Evolutionary conservation across 345 rosid species (phyloP), one percentile per base, ranked within the genome.

Genomic region (Erucastrum elatum): DNA sequence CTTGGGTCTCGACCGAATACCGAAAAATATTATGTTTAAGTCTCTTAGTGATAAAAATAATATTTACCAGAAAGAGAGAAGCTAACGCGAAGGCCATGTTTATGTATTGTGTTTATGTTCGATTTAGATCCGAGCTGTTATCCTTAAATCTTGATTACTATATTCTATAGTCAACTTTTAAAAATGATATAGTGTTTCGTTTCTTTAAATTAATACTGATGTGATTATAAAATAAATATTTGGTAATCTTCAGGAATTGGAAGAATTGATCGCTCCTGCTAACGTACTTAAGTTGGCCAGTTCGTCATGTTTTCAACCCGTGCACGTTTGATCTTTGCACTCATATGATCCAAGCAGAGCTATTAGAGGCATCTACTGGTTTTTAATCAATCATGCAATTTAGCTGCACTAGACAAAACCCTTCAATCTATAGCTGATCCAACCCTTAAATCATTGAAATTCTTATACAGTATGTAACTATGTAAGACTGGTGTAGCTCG

Each of bases 41-140:
- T n/a, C 9, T 35, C 7, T 35, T 33, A 33, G 9, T 35, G 9
- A 37, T 39, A 34, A 34, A 34, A 34, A 34, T 34, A 34, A 34
- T 5, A 33, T 33, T 6, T 7, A 33, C 46, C 12, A 39, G 11
- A 39, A 39, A 2, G 11, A 39, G 46, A 39, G 46, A 39, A 39
- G 46, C 46, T 77, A 53, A 77, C 70, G 71, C 66, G 59, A 77
- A 77, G 66, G 71, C 39, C 60, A 53, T 17, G 59, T 17, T 39
- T 41, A 4, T 27, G 21, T 56, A 75, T 55, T 10, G 37, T 34
- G 37, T 5, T 34, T 34, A 5, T 34, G 17, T 16, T 76, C 46
- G 75, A 76, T 61, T 60, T 68, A 21, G 63, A 76, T 68, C 74
- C 61, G 5, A 59, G 30, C 62, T 44, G 29, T 21, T 60, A 0